Evolutionary conservation across 495 filamentous ascomycete species (phyloP), one percentile per base, ranked within the genome.

Genomic region (Aspergillus hancockii): DNA sequence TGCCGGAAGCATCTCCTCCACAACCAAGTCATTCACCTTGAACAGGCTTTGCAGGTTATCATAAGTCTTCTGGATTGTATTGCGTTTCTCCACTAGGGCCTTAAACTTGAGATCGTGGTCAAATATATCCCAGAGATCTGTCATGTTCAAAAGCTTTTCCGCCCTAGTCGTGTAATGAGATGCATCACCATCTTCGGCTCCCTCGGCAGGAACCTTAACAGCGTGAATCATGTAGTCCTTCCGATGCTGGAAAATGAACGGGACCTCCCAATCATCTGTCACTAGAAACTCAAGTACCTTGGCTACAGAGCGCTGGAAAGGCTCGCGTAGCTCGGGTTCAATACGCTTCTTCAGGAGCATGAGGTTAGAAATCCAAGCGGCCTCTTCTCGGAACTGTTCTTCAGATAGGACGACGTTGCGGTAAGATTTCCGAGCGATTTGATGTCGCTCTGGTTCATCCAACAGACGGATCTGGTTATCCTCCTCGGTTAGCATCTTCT

Each of bases 191-290:
- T 87, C 85, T 45, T 70, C 72, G 53, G 81, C 79, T 8, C 76
- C 81, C 19, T 80, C 75, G 16, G 75, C 62, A 31, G 83, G 77
- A 13, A 88, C 83, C 71, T 91, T 92, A 57, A 86, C 87, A 49
- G 92, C 88, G 65, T 98, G 92, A 60, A 98, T 97, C 60, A 98
- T 85, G 71, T 98, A 98, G 70, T 98, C 94, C 71, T 96, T 93
- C 38, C 95, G 90, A 64, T 98, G 93, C 67, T 98, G 95, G 73
- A 97, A 97, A 62, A 98, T 92, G 68, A 94, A 98, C 0, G 94
- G 93, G 4, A 97, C 92, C 67, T 98, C 94, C 69, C 89, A 90
- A 55, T 95, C 89, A 60, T 97, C 92, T 8, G 91, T 84, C 41
- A 93, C 88, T 66, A 98, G 88, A 63, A 98, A 97, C 64, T 96